Conservation (phyloP, 2,329 filamentous ascomycete species). For the Sclerotinia subarctica region DNA sequence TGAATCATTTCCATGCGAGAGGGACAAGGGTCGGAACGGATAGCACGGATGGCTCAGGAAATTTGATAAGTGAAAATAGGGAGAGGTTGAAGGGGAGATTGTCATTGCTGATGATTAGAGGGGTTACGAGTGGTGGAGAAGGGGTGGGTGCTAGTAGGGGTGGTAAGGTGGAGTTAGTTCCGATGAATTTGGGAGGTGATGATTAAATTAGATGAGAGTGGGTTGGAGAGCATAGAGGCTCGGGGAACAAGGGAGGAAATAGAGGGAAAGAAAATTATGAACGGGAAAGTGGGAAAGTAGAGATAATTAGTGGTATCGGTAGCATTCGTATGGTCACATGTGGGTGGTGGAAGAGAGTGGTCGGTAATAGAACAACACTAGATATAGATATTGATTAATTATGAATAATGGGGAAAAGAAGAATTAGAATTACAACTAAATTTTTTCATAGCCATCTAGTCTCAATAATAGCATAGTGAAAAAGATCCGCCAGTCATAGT, state of each 20-base stretch:
- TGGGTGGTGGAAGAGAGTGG: no score
- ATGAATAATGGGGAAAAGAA: no score
- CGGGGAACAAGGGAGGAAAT: background rate
- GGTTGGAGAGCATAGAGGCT: background rate
- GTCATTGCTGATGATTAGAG: slow-evolving; percentile 14
- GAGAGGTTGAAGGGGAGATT: background rate
- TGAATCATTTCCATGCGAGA: slow-evolving; percentile 14
- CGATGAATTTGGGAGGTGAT: slow-evolving; percentile 14
- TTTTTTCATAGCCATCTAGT: no score
- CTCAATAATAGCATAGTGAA: no score
- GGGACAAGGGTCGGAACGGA: background rate
- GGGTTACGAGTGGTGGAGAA: no score
- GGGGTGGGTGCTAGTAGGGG: background rate
- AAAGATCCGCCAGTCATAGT: no score
- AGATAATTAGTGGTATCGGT: no score
- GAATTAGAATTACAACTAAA: no score
- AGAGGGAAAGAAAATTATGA: background rate
- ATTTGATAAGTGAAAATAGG: background rate
- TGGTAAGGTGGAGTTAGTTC: background rate
- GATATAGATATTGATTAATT: no score
- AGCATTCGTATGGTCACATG: no score
- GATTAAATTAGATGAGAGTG: background rate
- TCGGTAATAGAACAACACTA: no score
- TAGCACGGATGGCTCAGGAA: background rate
- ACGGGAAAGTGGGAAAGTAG: background rate